Base-by-base conservation (phyloP, 2,329 filamentous ascomycete species). In the Exophiala viscosa region DNA sequence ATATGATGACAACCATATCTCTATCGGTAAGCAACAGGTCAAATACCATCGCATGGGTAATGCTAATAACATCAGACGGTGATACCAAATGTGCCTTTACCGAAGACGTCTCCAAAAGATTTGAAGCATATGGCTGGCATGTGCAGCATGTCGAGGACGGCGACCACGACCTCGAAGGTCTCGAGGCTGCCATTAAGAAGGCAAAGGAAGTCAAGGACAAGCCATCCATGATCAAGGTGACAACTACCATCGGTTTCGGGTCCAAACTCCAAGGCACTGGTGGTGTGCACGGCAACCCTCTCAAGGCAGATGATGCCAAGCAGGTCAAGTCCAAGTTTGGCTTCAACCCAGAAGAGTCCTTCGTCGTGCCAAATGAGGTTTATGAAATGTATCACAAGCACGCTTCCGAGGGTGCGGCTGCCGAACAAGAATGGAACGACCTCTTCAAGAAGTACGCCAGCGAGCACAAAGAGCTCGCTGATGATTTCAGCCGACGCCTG, bases 1-100 rank as follows among this genome's bases (percentile, higher is more conserved):
- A 76, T 99, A 92, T 75, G 93, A 99, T 70, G 93, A 99, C 81
- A 99, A 99, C 84, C 88, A 96, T 74, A 97, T 99, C 70, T 95
- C 83, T 62, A 85, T 85, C 66, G 82, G 83, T 85, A 69, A 70
- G 80, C 56, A 23, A 45, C n/a, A 31, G n/a, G 20, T 10, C 17
- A 13, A 14, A 34, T n/a, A 10, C 23, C 18, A 17, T 15, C 11
- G 3, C 5, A 13, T 17, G 34, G n/a, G 23, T 11, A 14, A 28
- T 15, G 32, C 49, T 51, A 48, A 51, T 18, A 33, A 11, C 18
- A 35, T 39, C 60, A 84, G 93, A 99, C 70, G 93, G 93, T 74
- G 87, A 96, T 80, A 97, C 88, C 77, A 93, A 93, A 78, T 85
- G 83, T 69, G 87, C 93, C 63, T 97, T 99, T 81, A 99, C 93